These are phyloP conservation scores for Penicillium digitatum DNA, from an alignment of 2,329 filamentous ascomycete species.

Conservation along the genomic window DNA sequence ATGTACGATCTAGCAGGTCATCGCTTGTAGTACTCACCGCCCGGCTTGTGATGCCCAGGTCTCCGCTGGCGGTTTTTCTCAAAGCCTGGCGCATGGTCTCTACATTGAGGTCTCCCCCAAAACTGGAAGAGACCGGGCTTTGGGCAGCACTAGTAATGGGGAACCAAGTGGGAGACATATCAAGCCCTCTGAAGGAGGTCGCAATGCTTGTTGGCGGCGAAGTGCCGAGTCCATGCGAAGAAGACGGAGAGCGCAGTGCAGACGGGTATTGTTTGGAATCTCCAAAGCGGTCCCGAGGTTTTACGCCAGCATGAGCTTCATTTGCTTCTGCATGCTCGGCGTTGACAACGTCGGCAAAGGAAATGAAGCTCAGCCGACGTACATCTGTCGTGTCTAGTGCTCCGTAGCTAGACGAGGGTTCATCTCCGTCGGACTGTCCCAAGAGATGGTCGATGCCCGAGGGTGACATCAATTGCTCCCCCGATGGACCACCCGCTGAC, in stretches of 20 bases:
- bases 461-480: constrained; percentile 35
- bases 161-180: constrained; percentile 65
- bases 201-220: constrained; percentile 75
- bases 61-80: constrained; percentile 77
- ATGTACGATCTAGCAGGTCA: constrained; percentile 30
- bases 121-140: constrained; percentile 48
- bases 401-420: constrained; percentile 70
- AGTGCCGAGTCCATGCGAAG: constrained; percentile 63
- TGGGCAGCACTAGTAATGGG: constrained; percentile 52
- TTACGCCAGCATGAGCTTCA: constrained; percentile 22
- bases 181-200: constrained; percentile 68
- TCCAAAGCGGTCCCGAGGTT: constrained; percentile 14
- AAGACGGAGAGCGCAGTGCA: constrained; percentile 73
- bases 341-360: constrained; percentile 92
- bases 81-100: constrained; percentile 93
- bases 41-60: constrained; percentile 53
- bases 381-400: constrained; percentile 74
- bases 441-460: constrained; percentile 46
- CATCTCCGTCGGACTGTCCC: constrained; percentile 47
- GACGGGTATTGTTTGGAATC: constrained; percentile 66
- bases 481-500: constrained; percentile 54
- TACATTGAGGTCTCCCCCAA: constrained; percentile 71
- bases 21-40: constrained; percentile 34
- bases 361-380: constrained; percentile 86
- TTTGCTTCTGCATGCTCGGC: constrained; percentile 53